A percentile compares a stretch with the other conserved stretches of the same genome.
These are phyloP conservation scores for Aspergillus chevalieri DNA, from an alignment of 2,329 filamentous ascomycete genomes.

Conservation along the genomic window DNA sequence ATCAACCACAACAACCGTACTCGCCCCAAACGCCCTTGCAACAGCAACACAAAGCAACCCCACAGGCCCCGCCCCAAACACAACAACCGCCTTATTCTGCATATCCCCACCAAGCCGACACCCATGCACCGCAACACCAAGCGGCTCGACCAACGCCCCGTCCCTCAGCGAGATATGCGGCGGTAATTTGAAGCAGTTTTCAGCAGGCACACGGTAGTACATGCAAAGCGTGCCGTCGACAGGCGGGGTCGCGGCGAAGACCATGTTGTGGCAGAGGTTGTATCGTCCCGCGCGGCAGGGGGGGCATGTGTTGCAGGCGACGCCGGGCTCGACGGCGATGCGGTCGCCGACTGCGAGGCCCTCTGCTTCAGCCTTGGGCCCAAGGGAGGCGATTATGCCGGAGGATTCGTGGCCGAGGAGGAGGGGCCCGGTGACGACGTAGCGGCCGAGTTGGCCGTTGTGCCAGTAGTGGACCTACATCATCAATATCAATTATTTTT, in stretches of 20 bases:
- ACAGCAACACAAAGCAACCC: slow-evolving; percentile 80
- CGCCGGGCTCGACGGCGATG: slow-evolving; percentile 68
- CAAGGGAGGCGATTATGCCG: slow-evolving; percentile 56
- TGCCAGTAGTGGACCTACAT: slow-evolving; percentile 36
- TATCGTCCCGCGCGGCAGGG: slow-evolving; percentile 72
- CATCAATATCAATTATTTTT: neutral
- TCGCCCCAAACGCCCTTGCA: slow-evolving; percentile 70
- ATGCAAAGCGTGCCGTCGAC: slow-evolving; percentile 78
- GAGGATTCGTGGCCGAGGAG: slow-evolving; percentile 61
- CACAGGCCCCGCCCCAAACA: slow-evolving; percentile 79
- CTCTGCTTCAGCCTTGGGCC: slow-evolving; percentile 49
- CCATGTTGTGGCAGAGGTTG: slow-evolving; percentile 80
- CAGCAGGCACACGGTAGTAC: slow-evolving; percentile 71
- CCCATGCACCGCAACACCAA: slow-evolving; percentile 77
- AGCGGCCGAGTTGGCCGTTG: slow-evolving; percentile 32
- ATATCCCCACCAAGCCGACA: slow-evolving; percentile 63
- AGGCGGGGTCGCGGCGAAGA: slow-evolving; percentile 83
- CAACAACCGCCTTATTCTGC: slow-evolving; percentile 68
- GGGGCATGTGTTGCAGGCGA: slow-evolving; percentile 63
- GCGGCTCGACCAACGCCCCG: slow-evolving; percentile 79
- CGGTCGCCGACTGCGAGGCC: slow-evolving; percentile 57
- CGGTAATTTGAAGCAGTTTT: slow-evolving; percentile 86
- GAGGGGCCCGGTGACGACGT: slow-evolving; percentile 30
- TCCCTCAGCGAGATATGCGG: slow-evolving; percentile 56
- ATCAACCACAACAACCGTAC: slow-evolving; percentile 72